Base-by-base conservation (phyloP, 305 asterid species). In the Fraxinus paxiana region DNA sequence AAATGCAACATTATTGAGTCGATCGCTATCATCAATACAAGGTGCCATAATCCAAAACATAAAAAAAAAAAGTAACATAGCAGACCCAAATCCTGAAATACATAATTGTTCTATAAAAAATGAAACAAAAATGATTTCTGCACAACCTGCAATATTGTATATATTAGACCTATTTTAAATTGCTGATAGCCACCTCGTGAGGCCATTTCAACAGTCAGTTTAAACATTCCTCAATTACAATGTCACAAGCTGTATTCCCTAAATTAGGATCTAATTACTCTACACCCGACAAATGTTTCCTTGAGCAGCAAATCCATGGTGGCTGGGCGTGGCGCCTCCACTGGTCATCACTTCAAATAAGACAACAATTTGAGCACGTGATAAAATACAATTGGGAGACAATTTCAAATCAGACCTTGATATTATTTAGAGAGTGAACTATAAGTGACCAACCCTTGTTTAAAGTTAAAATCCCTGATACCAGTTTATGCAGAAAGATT, bases 211-310 rank as follows among this genome's bases (percentile, higher is more conserved):
- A 43, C 81, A 76, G 65, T 78, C 75, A 54, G 77, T 83, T 79
- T 76, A 79, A 81, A 59, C 28, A 63, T 59, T 77, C 65, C 31
- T 35, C 43, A 84, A 87, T 85, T 82, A 37, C 46, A 37, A 37
- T 79, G 86, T 72, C 90, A 63, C 61, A 26, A 85, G 65, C 75
- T 80, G 46, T 37, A 37, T 37, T n/a, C 80, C 86, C 90, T 85
- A 86, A 78, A 84, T 86, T 82, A 89, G 86, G 84, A 82, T 85
- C 88, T 89, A 87, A 87, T 78, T 78, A 90, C 86, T 84, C 90
- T 87, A 90, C 89, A 89, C 76, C 90, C 89, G 81, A 79, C 86
- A 79, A 82, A 82, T 77, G 72, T 33, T 83, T 82, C 59, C 81
- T 77, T 77, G 79, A 9, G 87, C 77, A 81, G 80, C 83, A 79